Conservation (phyloP, 495 filamentous ascomycete species). For the Staphylotrichum longicolle region DNA sequence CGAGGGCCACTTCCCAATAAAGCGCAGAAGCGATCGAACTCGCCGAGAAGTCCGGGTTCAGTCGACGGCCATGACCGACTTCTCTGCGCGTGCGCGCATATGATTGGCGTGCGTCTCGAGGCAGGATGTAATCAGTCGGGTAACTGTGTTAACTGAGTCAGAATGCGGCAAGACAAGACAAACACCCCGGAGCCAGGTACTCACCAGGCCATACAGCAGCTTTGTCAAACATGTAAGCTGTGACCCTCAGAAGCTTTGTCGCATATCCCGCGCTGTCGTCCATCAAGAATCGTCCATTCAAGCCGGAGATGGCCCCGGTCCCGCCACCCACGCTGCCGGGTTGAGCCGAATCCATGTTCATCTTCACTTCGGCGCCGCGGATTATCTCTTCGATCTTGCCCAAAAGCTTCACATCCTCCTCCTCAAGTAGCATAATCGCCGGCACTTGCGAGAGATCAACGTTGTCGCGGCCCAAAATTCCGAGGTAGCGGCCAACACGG, state of each 20-base stretch:
- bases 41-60: not conserved
- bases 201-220: conserved; percentile 90
- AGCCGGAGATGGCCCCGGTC: conserved; percentile 42
- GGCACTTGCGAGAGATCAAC: conserved; percentile 75
- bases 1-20: not conserved
- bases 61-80: conserved; percentile 47
- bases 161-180: not conserved
- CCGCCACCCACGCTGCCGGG: conserved; percentile 9
- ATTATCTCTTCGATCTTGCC: conserved; percentile 82
- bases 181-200: conserved; percentile 25
- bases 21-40: not conserved
- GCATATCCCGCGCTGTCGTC: conserved; percentile 71
- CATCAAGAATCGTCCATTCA: conserved; percentile 55
- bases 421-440: conserved; percentile 84
- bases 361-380: conserved; percentile 73
- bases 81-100: conserved; percentile 67
- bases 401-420: conserved; percentile 86
- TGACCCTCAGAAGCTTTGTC: conserved; percentile 80
- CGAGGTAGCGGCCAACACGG: conserved; percentile 83
- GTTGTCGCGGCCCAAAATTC: conserved; percentile 78
- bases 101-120: conserved; percentile 82
- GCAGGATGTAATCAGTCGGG: conserved; percentile 81
- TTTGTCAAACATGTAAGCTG: conserved; percentile 85
- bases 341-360: conserved; percentile 54
- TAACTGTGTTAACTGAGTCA: conserved; percentile 53